phyloP scores from a whole-genome alignment of 1,139 yeast genomes.

The Meyerozyma sp. region DNA sequence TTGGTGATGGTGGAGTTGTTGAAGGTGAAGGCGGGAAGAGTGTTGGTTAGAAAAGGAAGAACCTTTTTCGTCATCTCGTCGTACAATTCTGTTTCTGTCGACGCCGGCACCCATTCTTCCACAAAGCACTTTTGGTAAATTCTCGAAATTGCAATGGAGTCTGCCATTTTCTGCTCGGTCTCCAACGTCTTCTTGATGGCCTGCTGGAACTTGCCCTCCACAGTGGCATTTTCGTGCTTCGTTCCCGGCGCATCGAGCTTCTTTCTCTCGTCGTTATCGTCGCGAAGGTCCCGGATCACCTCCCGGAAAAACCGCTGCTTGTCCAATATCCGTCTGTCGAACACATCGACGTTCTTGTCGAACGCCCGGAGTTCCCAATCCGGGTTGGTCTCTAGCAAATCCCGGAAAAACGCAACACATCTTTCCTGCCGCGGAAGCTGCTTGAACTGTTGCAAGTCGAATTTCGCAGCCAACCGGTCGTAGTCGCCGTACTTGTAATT shows the following conservation, averaged over 20 bases:
- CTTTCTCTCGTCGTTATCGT: conserved; percentile 6
- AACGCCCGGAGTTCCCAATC: conserved; percentile 20
- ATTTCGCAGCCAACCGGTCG: conserved; percentile 14
- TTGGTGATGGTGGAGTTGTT: conserved; percentile 8
- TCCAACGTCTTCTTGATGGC: conserved; percentile 12
- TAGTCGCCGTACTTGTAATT: conserved; percentile 24
- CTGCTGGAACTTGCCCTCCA: conserved; percentile 14
- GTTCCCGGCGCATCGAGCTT: conserved; percentile 9
- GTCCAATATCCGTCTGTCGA: conserved; percentile 26
- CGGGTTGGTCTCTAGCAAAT: conserved; percentile 16
- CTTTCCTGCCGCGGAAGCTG: conserved; percentile 17
- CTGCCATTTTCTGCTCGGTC: conserved; percentile 32
- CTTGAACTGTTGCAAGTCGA: conserved; percentile 10
- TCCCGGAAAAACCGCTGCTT: conserved; percentile 16
- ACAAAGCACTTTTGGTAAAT: conserved; percentile 35
- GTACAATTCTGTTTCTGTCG: conserved; percentile 7
- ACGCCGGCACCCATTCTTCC: conserved; percentile 5
- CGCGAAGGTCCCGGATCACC: conserved; percentile 5
- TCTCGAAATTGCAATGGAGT: conserved; percentile 26
- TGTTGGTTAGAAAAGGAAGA: conserved; percentile 24
- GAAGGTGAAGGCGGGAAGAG: conserved; percentile 19
- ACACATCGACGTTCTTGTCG: conserved; percentile 10
- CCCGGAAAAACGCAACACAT: conserved; percentile 26
- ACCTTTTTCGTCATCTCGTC: conserved; percentile 18
- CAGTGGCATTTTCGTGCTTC: conserved; percentile 14